Evolutionary conservation across 139 green algal genomes (phyloP), one percentile per base, ranked within the genome.

Genomic region (Chlamydomonas sphaeroides): DNA sequence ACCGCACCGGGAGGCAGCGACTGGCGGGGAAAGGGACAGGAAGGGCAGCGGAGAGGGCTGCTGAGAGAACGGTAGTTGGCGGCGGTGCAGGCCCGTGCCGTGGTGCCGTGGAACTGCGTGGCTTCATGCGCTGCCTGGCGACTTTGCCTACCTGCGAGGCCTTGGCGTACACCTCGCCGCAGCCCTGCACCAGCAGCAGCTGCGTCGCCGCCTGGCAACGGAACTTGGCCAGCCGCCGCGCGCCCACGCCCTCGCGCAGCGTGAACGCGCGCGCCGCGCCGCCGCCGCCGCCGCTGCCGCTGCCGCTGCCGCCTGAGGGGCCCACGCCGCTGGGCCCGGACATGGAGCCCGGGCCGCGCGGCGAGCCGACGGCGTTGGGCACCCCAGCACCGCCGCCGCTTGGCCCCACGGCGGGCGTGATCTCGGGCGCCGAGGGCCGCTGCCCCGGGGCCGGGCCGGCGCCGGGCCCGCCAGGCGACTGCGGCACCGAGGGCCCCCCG

Each of bases 141-240:
- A n/a, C n/a, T n/a, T 35, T n/a, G 6, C 67, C 57, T 63, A 63
- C 49, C 56, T 62, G 45, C 39, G 51, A 48, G 21, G 75, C 75
- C 62, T 82, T 82, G 17, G 41, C 42, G 42, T 73, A 82, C 32
- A 82, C 63, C 75, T 82, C 75, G 42, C 61, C 53, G 75, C 75
- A 82, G 6, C 75, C 92, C 90, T 97, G 93, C 88, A 98, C 96
- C 77, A 98, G 85, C 84, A 99, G 90, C 75, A 98, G 90, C 90
- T 98, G 96, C 67, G 97, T 91, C 35, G 90, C 83, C 0, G 92
- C 93, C 41, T 93, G 90, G 65, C 88, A 92, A 8, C 90, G 75
- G 72, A 96, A 94, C 84, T 95, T 92, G 17, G 87, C 88, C 76
- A 99, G 91, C n/a, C 92, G 81, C 48, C 97, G 88, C 36, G 93